Evolutionary conservation across 306 rosid species (phyloP).

Genomic region (Lathyrus aphaca): DNA sequence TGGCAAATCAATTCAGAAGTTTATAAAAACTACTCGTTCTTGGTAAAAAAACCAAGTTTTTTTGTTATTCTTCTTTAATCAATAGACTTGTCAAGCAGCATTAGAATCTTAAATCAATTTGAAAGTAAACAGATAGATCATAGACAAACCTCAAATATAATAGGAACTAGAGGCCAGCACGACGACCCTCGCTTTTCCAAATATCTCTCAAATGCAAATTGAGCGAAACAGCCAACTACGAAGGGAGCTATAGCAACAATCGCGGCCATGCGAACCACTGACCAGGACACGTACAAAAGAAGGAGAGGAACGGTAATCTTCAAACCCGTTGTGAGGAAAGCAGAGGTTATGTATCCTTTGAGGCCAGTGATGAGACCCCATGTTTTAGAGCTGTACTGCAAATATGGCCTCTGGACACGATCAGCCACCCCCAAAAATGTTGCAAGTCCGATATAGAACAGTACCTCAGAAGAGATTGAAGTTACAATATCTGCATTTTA

Average conservation of each 20-base stretch:
- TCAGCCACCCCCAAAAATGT: slow-evolving; percentile 70
- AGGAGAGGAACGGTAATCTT: slow-evolving; percentile 67
- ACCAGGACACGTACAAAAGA: slow-evolving; percentile 59
- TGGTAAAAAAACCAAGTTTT: slow-evolving; percentile 15
- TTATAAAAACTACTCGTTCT: slow-evolving; percentile 11
- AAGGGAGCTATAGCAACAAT: slow-evolving; percentile 64
- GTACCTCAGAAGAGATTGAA: slow-evolving; percentile 57
- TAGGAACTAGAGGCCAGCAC: slow-evolving; percentile 84
- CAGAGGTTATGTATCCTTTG: slow-evolving; percentile 73
- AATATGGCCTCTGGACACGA: slow-evolving; percentile 83
- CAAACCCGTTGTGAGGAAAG: slow-evolving; percentile 66
- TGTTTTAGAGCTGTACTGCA: slow-evolving; percentile 81
- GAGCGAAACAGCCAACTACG: slow-evolving; percentile 61
- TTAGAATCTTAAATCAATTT: slow-evolving; percentile 22
- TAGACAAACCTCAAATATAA: slow-evolving; percentile 71
- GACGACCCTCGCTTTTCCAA: slow-evolving; percentile 59
- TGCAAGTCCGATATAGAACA: slow-evolving; percentile 74
- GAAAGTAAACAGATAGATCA: not conserved
- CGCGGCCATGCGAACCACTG: slow-evolving; percentile 59
- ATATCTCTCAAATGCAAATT: slow-evolving; percentile 64
- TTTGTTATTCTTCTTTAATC: not conserved
- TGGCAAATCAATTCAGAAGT: slow-evolving; percentile 41
- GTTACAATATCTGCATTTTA: slow-evolving; percentile 64
- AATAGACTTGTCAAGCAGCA: slow-evolving; percentile 1
- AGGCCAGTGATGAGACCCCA: slow-evolving; percentile 97